Conservation (phyloP, 108 stramenopile genomes). For the Nannochloropsis gaditana region DNA sequence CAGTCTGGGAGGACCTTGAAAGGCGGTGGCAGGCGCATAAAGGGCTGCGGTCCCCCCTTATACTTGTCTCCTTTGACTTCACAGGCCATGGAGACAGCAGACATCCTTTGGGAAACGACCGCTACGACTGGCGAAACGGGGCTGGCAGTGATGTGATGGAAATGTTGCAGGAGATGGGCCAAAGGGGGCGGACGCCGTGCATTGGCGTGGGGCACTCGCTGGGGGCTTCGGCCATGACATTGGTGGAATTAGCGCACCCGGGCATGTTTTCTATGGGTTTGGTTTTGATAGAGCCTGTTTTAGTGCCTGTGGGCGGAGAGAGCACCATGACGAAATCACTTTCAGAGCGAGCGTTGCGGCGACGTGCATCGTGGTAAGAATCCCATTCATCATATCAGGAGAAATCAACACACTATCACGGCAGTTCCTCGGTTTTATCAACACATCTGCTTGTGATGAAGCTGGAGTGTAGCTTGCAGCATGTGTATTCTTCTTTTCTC, state of each 20-base stretch:
- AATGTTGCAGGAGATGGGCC: slow-evolving; percentile 12
- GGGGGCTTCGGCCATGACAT: neutral
- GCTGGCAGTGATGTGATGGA: neutral
- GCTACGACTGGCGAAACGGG: slow-evolving; percentile 11
- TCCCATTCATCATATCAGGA: too few relatives aligned
- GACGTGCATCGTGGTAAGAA: slow-evolving; percentile 2
- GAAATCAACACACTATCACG: too few relatives aligned
- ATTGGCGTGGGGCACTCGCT: slow-evolving; percentile 4
- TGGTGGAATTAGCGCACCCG: neutral
- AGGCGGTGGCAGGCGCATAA: neutral
- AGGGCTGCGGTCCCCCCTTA: neutral
- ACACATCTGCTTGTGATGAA: too few relatives aligned
- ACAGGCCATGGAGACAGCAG: slow-evolving; percentile 8
- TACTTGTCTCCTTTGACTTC: neutral
- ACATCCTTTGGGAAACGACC: neutral
- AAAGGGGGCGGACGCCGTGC: neutral
- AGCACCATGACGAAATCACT: neutral
- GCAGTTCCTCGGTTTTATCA: too few relatives aligned
- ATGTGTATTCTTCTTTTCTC: too few relatives aligned
- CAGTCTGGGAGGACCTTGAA: neutral
- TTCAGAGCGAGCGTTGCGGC: slow-evolving; percentile 6
- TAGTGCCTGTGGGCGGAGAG: neutral
- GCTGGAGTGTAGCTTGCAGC: too few relatives aligned
- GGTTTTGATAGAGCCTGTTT: neutral
- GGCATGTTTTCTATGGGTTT: neutral